Conservation (phyloP, 305 asterid species). For the Nicotiana rustica region DNA sequence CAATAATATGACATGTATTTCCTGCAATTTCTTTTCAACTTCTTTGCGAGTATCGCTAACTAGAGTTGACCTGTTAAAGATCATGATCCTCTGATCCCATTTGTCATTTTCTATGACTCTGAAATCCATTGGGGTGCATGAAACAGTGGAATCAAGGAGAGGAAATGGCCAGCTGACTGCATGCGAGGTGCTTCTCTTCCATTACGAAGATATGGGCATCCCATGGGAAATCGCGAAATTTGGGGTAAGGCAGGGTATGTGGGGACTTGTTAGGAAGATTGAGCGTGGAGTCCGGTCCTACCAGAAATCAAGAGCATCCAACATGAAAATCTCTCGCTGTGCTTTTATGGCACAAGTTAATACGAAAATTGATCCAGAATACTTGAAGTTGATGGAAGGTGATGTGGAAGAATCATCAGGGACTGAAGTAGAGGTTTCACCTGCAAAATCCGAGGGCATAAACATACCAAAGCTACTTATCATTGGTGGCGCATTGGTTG, state of each 20-base stretch:
- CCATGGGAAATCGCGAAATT: conserved; percentile 90
- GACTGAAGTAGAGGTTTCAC: conserved; percentile 37
- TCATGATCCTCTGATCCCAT: neutral
- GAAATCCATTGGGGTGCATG: conserved; percentile 8
- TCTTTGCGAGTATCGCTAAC: neutral
- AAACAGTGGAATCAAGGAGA: conserved; percentile 76
- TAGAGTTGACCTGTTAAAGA: neutral
- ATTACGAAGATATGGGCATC: conserved; percentile 94
- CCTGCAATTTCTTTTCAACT: neutral
- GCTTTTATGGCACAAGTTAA: conserved; percentile 81
- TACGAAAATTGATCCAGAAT: conserved; percentile 65
- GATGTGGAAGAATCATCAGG: conserved; percentile 47
- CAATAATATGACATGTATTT: neutral
- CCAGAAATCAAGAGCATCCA: conserved; percentile 65
- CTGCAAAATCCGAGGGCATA: conserved; percentile 50
- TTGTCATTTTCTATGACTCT: neutral
- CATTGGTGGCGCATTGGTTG: conserved; percentile 66
- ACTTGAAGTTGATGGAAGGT: conserved; percentile 49
- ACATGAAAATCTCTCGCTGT: conserved; percentile 55
- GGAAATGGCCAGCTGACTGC: conserved; percentile 61
- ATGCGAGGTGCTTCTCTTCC: conserved; percentile 83
- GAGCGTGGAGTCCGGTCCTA: conserved; percentile 79
- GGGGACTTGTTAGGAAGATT: conserved; percentile 77
- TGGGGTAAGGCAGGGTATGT: conserved; percentile 87
- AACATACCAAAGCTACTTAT: conserved; percentile 75